Evolutionary conservation across 129 eudicot genomes (phyloP).

Genomic region (Daucus carota): DH1_v3.0 NC_030383.2:11669501-11670000

Average conservation of each 20-base stretch:
- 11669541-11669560: neutral
- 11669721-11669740: neutral
- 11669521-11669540: neutral
- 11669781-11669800: neutral
- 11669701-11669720: neutral
- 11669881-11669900: neutral
- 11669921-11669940: too few relatives aligned
- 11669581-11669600: neutral
- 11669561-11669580: neutral
- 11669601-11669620: neutral
- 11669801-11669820: neutral
- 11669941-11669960: too few relatives aligned
- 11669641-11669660: neutral
- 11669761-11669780: neutral
- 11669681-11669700: neutral
- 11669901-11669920: too few relatives aligned
- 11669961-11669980: too few relatives aligned
- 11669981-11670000: too few relatives aligned
- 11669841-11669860: neutral
- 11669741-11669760: neutral
- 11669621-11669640: neutral
- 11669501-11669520: neutral
- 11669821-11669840: neutral
- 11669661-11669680: neutral
- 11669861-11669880: neutral